Evolutionary conservation across 352 stramenopile genomes (phyloP), one percentile per base, ranked within the genome.

Genomic region (Phytophthora litchii): DNA sequence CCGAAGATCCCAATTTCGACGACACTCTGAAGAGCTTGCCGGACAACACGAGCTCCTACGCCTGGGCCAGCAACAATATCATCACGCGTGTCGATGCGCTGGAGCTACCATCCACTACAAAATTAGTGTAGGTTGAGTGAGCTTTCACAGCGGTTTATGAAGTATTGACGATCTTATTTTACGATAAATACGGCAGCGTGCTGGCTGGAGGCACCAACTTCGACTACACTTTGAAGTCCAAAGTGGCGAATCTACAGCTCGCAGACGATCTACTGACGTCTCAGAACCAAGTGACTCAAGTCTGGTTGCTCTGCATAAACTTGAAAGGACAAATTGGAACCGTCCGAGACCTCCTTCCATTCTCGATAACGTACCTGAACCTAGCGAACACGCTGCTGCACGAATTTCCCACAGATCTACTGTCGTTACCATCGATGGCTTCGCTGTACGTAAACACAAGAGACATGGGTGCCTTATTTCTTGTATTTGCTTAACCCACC

Each of bases 381-480:
- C 64, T 70, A 1, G 63, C 49, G 17, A 76, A 76, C 17, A 64
- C 67, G 20, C 36, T 76, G 13, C 35, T 76, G 3, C 20, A 61
- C 36, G 45, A 56, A 8, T 60, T 74, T 38, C 44, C 60, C 13
- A 37, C 38, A 10, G 16, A 67, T 14, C 32, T 70, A 29, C 17
- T 54, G 17, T 48, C 32, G n/a, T 17, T 70, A 35, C 31, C 42
- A 6, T 59, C 46, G 20, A 48, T 74, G n/a, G 35, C 55, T 14
- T 46, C 34, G 49, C 34, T 74, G 60, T 74, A 66, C 17, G 59
- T 41, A 13, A 1, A n/a, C 14, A 27, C 5, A 5, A 27, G 20
- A 19, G 14, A 29, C 13, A 1, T 48, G 23, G 23, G 12, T 34
- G 19, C 46, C 21, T n/a, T 53, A 12, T 17, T 19, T 63, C 19